Evolutionary conservation across 257 asterid genomes (phyloP).

Genomic region (Lycium ferocissimum): DNA sequence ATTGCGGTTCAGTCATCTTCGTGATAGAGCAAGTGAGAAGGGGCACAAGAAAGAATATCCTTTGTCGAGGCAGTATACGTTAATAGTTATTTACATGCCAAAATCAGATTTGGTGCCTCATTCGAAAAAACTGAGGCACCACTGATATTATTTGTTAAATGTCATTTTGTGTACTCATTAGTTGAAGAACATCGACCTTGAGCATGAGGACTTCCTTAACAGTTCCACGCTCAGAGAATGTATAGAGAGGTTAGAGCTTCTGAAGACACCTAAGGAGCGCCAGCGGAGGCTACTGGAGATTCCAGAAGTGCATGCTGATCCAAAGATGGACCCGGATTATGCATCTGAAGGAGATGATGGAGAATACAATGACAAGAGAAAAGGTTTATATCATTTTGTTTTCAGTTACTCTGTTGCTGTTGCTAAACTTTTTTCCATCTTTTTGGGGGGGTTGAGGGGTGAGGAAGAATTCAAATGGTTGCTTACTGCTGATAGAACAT

Average conservation of each 20-base stretch:
- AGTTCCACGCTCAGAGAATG: conserved; percentile 73
- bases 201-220: conserved; percentile 67
- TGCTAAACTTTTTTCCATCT: not conserved
- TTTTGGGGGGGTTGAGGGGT: not conserved
- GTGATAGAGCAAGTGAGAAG: conserved; percentile 53
- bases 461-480: not conserved
- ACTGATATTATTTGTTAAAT: conserved; percentile 3
- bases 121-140: conserved; percentile 1
- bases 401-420: not conserved
- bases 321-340: conserved; percentile 73
- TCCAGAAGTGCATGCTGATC: conserved; percentile 83
- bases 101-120: conserved; percentile 24
- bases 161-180: not conserved
- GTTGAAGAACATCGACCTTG: conserved; percentile 25
- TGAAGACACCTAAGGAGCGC: conserved; percentile 80
- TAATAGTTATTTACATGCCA: conserved; percentile 22
- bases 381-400: conserved; percentile 44
- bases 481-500: conserved; percentile 11
- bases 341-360: conserved; percentile 70
- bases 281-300: conserved; percentile 65
- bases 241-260: conserved; percentile 59
- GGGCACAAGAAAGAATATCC: conserved; percentile 69
- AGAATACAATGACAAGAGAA: conserved; percentile 43
- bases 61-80: conserved; percentile 34
- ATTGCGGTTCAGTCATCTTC: conserved; percentile 50